Conservation (phyloP, 2,329 filamentous ascomycete species). For the Chalara sp. region DNA sequence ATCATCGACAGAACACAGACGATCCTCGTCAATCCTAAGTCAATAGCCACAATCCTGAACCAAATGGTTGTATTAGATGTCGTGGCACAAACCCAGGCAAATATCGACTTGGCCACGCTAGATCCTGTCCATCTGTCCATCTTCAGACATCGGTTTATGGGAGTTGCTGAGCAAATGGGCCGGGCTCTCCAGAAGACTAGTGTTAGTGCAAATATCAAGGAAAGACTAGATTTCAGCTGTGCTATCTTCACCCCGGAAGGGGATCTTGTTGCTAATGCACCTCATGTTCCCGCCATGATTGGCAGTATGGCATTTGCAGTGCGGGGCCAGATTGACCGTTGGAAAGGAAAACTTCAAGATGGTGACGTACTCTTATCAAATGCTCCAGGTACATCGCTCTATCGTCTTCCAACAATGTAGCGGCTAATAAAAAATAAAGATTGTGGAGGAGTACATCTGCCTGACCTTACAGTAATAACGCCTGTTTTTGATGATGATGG, state of each 20-base stretch:
- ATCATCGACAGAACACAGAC: slow-evolving; percentile 84
- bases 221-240: slow-evolving; percentile 64
- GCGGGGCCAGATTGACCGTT: slow-evolving; percentile 67
- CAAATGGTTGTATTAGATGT: slow-evolving; percentile 79
- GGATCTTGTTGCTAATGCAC: slow-evolving; percentile 74
- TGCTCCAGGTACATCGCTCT: slow-evolving; percentile 48
- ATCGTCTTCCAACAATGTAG: not conserved
- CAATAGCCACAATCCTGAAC: slow-evolving; percentile 57
- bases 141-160: slow-evolving; percentile 76
- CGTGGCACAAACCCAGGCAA: not conserved
- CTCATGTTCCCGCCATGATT: not conserved
- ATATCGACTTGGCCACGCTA: slow-evolving; percentile 28
- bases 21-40: slow-evolving; percentile 74
- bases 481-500: slow-evolving; percentile 61
- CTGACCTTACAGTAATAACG: slow-evolving; percentile 74
- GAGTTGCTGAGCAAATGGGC: slow-evolving; percentile 78
- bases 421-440: slow-evolving; percentile 1
- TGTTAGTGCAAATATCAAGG: slow-evolving; percentile 31
- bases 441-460: slow-evolving; percentile 66
- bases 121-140: slow-evolving; percentile 68
- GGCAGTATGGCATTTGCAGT: slow-evolving; percentile 34
- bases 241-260: slow-evolving; percentile 70
- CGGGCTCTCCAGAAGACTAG: slow-evolving; percentile 69
- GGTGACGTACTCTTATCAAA: slow-evolving; percentile 78
- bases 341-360: slow-evolving; percentile 66